These are phyloP conservation scores for Phylloporus arenicola DNA, from an alignment of 768 basidiomycete species.

Conservation along the genomic window DNA sequence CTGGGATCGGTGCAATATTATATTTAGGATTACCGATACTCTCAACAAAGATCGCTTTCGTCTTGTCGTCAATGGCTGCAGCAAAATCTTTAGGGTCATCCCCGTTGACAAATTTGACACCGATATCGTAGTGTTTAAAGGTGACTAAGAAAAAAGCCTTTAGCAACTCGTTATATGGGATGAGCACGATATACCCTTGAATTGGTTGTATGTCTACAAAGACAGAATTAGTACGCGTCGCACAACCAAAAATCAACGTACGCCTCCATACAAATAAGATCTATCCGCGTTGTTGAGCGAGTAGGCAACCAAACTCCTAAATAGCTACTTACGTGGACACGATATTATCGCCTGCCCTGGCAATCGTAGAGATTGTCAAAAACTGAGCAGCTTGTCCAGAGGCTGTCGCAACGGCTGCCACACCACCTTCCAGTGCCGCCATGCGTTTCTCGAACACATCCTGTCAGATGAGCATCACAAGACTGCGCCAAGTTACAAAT, in stretches of 20 bases:
- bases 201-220: conserved; percentile 17
- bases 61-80: conserved; percentile 68
- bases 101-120: conserved; percentile 46
- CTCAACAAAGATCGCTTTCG: conserved; percentile 73
- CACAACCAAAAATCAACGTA: not conserved
- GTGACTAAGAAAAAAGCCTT: conserved; percentile 6
- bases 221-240: not conserved
- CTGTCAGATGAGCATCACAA: conserved; percentile 27
- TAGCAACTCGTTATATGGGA: not conserved
- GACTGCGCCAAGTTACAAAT: too few relatives aligned
- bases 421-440: conserved; percentile 75
- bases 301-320: conserved; percentile 22
- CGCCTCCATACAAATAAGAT: conserved; percentile 19
- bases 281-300: not conserved
- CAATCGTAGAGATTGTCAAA: conserved; percentile 57
- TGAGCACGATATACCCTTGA: conserved; percentile 8
- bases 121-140: conserved; percentile 13
- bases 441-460: conserved; percentile 78
- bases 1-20: conserved; percentile 59
- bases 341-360: conserved; percentile 69
- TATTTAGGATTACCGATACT: conserved; percentile 79
- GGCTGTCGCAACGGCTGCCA: conserved; percentile 66
- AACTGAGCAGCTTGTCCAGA: conserved; percentile 79
- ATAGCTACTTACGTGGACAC: conserved; percentile 53
- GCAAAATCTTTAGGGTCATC: conserved; percentile 53